phyloP scores from a whole-genome alignment of 202 grass and related monocot genomes.

The Schoenoplectus tabernaemontani region DNA sequence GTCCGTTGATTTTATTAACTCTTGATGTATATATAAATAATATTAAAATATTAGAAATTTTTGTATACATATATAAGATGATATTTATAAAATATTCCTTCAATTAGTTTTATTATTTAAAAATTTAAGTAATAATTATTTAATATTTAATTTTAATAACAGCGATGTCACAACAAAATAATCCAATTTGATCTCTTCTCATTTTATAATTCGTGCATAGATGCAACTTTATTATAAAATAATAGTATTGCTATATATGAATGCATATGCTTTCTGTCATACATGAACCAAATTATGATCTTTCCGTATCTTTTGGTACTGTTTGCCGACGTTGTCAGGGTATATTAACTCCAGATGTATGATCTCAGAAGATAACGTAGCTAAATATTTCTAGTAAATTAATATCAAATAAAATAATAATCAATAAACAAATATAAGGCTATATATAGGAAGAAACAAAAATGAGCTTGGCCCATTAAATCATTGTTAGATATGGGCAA shows the following conservation, averaged over 20 bases:
- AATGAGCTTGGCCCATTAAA: constrained; percentile 8
- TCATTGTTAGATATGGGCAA: neutral
- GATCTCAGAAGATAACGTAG: neutral
- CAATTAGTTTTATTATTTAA: too few relatives aligned
- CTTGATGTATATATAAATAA: too few relatives aligned
- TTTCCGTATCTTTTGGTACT: constrained; percentile 1
- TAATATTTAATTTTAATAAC: too few relatives aligned
- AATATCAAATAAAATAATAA: neutral
- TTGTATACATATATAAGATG: too few relatives aligned
- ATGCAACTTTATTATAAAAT: neutral
- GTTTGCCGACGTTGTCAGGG: constrained; percentile 7
- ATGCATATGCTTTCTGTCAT: neutral
- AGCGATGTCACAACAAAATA: too few relatives aligned
- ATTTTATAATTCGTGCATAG: neutral
- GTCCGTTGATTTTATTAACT: too few relatives aligned
- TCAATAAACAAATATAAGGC: neutral
- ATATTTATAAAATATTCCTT: too few relatives aligned
- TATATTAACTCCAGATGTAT: constrained; percentile 2
- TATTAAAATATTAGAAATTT: too few relatives aligned
- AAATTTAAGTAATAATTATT: too few relatives aligned
- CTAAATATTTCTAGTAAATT: neutral
- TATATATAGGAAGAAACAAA: neutral
- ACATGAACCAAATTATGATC: neutral
- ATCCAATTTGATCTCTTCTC: too few relatives aligned
- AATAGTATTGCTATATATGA: neutral